These are phyloP conservation scores for Apiotrichum gracile DNA, from an alignment of 1,284 basidiomycete genomes.

Conservation along the genomic window DNA sequence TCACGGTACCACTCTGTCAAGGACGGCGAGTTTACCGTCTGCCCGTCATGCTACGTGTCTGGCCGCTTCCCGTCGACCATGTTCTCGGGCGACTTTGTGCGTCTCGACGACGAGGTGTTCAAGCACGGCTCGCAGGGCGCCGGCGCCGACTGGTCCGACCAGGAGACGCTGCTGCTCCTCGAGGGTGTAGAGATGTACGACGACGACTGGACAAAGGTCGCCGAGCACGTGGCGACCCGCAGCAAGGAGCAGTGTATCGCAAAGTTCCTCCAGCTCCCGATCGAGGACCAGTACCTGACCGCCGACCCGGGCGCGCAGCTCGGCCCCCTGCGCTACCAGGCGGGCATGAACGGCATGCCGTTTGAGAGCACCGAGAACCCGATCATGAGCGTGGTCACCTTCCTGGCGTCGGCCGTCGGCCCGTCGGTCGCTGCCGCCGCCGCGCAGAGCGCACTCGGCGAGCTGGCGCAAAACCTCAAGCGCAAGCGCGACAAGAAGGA, in stretches of 20 bases:
- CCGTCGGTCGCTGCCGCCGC: conserved; percentile 89
- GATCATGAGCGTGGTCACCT: conserved; percentile 96
- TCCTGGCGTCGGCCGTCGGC: conserved; percentile 85
- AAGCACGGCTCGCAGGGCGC: conserved; percentile 51
- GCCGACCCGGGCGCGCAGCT: conserved; percentile 50
- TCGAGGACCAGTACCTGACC: conserved; percentile 80
- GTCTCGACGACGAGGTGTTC: conserved; percentile 60
- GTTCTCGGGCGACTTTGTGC: conserved; percentile 97
- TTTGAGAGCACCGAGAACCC: conserved; percentile 96
- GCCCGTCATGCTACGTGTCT: conserved; percentile 85
- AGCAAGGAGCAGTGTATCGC: conserved; percentile 91
- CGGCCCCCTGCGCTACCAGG: conserved; percentile 67
- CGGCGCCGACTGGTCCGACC: conserved; percentile 77
- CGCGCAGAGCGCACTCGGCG: conserved; percentile 77
- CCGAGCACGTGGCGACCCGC: conserved; percentile 85
- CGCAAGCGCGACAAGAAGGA: conserved; percentile 49
- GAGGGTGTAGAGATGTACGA: conserved; percentile 98
- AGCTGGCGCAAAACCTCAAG: conserved; percentile 59
- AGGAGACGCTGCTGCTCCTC: conserved; percentile 79
- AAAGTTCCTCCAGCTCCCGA: conserved; percentile 92
- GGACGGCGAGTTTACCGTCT: conserved; percentile 83
- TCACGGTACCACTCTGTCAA: conserved; percentile 90
- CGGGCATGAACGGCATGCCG: conserved; percentile 58
- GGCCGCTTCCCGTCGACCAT: conserved; percentile 93
- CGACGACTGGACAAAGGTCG: conserved; percentile 90